Conservation (phyloP, 2,329 filamentous ascomycete genomes). For the Arthroderma uncinatum region DNA sequence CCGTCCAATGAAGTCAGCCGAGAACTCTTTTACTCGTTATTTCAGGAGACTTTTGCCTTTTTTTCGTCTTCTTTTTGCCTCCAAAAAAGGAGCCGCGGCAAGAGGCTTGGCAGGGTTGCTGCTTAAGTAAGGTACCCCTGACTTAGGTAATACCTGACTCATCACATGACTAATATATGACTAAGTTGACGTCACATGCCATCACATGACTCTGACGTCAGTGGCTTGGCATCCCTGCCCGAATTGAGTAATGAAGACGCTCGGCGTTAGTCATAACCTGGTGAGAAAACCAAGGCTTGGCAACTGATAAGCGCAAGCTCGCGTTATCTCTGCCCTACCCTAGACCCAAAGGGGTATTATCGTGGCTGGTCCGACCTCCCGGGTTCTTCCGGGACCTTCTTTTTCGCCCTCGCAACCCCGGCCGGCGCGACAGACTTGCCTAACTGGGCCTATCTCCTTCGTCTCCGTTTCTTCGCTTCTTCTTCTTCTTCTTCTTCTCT, state of each 20-base stretch:
- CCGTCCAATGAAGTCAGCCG: no score
- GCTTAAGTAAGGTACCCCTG: no score
- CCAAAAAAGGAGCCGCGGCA: no score
- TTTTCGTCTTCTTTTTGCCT: no score
- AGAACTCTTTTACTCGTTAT: no score
- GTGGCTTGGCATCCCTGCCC: no score
- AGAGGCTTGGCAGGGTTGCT: no score
- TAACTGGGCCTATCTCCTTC: neutral
- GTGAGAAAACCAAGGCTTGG: neutral
- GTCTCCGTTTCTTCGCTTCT: neutral
- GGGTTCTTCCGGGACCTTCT: neutral
- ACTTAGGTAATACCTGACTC: neutral
- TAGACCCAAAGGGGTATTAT: constrained; percentile 1
- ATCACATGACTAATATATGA: neutral
- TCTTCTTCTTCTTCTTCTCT: neutral
- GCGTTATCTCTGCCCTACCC: neutral
- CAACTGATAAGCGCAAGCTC: neutral
- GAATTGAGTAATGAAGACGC: no score
- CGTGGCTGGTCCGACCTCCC: neutral
- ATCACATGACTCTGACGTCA: neutral
- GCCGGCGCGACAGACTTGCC: neutral
- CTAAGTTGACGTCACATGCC: neutral
- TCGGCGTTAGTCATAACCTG: neutral
- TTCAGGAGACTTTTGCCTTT: no score
- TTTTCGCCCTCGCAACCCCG: neutral